A percentile compares a stretch with the other conserved stretches of the same genome.
Conservation (phyloP, 352 stramenopile species). For the Saprolegnia parasitica region DNA sequence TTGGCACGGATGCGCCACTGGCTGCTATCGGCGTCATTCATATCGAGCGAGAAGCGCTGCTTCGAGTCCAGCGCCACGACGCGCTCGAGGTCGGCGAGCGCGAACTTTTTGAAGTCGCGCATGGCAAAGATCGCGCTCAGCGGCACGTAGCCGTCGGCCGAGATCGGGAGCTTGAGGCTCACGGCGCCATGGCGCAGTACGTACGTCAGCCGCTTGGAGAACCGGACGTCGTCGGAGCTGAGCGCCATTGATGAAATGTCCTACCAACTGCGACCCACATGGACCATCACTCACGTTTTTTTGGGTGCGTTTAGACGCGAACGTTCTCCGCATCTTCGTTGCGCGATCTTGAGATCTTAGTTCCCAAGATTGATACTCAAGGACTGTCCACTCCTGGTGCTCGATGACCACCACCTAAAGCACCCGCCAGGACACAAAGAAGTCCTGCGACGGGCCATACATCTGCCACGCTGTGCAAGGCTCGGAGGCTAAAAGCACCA, state of each 20-base stretch:
- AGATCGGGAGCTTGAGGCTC: conserved; percentile 64
- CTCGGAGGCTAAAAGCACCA: too few relatives aligned
- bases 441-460: too few relatives aligned
- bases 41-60: conserved; percentile 63
- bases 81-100: conserved; percentile 52
- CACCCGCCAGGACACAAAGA: too few relatives aligned
- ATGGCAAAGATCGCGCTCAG: conserved; percentile 47
- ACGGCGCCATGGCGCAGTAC: conserved; percentile 68
- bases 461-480: too few relatives aligned
- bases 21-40: conserved; percentile 38
- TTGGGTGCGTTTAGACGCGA: too few relatives aligned
- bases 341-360: too few relatives aligned
- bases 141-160: conserved; percentile 58
- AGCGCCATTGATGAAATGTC: conserved; percentile 5
- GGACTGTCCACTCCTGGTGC: too few relatives aligned
- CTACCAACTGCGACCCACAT: not conserved
- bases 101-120: conserved; percentile 50
- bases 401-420: too few relatives aligned
- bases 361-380: not conserved
- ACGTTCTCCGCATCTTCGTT: too few relatives aligned
- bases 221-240: conserved; percentile 36
- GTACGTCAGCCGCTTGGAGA: conserved; percentile 76
- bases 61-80: conserved; percentile 66
- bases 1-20: conserved; percentile 72
- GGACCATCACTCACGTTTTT: conserved; percentile 4